Conservation (phyloP, 495 filamentous ascomycete genomes). For the Patellaria atrata region DNA sequence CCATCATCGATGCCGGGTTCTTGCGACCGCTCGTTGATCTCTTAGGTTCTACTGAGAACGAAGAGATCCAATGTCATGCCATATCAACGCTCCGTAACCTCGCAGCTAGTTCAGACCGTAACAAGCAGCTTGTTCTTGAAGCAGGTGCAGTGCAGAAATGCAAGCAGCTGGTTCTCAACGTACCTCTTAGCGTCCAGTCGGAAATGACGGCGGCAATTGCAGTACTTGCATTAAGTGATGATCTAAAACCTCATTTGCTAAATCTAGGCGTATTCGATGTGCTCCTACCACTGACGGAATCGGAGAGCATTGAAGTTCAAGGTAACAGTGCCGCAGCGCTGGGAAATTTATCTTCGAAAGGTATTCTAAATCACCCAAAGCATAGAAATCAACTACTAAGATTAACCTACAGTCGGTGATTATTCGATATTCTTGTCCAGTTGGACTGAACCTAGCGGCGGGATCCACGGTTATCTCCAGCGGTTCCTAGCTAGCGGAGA, state of each 20-base stretch:
- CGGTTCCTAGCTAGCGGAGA: slow-evolving; percentile 89
- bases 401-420: slow-evolving; percentile 70
- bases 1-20: slow-evolving; percentile 96
- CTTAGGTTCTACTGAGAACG: slow-evolving; percentile 87
- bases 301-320: slow-evolving; percentile 92
- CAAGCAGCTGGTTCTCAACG: slow-evolving; percentile 87
- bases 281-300: slow-evolving; percentile 85
- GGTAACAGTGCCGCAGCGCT: slow-evolving; percentile 94
- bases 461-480: slow-evolving; percentile 86
- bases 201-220: slow-evolving; percentile 99
- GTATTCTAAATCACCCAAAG: slow-evolving; percentile 37
- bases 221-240: slow-evolving; percentile 90
- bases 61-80: slow-evolving; percentile 97
- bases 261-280: slow-evolving; percentile 93
- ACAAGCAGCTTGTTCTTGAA: slow-evolving; percentile 91
- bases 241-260: slow-evolving; percentile 83
- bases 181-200: slow-evolving; percentile 87
- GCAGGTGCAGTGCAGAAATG: slow-evolving; percentile 96
- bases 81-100: slow-evolving; percentile 94
- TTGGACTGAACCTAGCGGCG: slow-evolving; percentile 83
- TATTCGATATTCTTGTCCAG: slow-evolving; percentile 91
- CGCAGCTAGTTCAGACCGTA: slow-evolving; percentile 88
- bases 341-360: slow-evolving; percentile 93
- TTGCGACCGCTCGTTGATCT: slow-evolving; percentile 85
- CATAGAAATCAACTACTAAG: background rate